Evolutionary conservation across 306 rosid genomes (phyloP), one percentile per base, ranked within the genome.

Genomic region (Fragaria ananassa): DNA sequence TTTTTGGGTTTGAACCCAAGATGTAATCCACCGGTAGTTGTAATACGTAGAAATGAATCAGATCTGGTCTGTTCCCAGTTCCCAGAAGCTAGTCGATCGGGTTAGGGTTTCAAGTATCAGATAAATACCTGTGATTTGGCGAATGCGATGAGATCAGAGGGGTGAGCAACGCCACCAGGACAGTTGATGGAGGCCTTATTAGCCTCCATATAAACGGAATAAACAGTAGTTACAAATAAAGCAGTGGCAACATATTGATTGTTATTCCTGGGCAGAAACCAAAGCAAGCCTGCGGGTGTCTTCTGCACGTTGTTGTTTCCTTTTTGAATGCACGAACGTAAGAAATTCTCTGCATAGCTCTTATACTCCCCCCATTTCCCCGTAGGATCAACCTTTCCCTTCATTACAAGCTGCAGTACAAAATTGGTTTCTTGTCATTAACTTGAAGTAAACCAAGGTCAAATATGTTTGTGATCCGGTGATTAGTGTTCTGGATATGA

Each of bases 1-100:
- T 4, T 19, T 5, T 77, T 0, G 88, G 89, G 68, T 89, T 89
- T 1, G 85, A 67, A 41, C 91, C 90, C 78, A 89, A 50, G 21
- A 50, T 50, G 56, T 50, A 50, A 50, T 50, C 56, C 21, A 50
- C 21, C 21, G 17, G 42, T 39, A 39, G 42, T 37, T 17, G 19
- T 39, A 39, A 13, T 2, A 46, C 8, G 56, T 50, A 17, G 56
- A 42, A 31, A 86, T 81, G 49, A 54, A n/a, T 54, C 6, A n/a
- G 27, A n/a, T n/a, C 25, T 93, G 56, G 6, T 35, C 5, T 35
- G 39, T 35, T 35, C 39, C 39, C 39, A 4, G 6, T 35, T 35
- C 39, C 39, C 39, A 35, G 39, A 4, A 35, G 39, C 56, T 17
- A 50, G n/a, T 17, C 21, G 21, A 50, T 50, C 56, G 9, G 56